Percentiles rank a stretch among this genome's conserved stretches.
phyloP scores from a whole-genome alignment of 306 rosid genomes.

The Vigna trinervia region DNA sequence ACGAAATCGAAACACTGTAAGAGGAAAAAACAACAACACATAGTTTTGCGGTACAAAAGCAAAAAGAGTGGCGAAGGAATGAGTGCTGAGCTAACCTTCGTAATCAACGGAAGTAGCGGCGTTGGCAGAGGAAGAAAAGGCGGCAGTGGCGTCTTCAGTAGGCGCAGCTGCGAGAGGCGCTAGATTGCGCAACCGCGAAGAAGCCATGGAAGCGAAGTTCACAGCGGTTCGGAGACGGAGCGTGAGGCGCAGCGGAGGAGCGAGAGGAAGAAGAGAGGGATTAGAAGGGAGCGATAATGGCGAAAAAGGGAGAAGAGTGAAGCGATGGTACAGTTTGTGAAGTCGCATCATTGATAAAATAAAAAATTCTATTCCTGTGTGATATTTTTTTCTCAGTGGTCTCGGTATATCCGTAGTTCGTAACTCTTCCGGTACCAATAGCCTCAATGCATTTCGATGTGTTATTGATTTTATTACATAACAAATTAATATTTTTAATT shows the following conservation, averaged over 20 bases:
- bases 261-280: conserved; percentile 51
- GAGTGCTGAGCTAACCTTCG: conserved; percentile 60
- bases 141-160: conserved; percentile 52
- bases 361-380: conserved; percentile 6
- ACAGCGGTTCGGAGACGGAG: conserved; percentile 40
- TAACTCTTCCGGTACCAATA: no score
- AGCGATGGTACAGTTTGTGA: conserved; percentile 64
- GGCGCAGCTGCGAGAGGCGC: conserved; percentile 56
- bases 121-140: conserved; percentile 55
- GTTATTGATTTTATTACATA: not conserved
- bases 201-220: conserved; percentile 55
- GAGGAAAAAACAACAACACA: not conserved
- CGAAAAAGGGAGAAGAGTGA: conserved; percentile 54
- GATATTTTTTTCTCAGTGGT: conserved; percentile 22
- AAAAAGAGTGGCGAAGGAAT: not conserved
- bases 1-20: not conserved
- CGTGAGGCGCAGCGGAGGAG: conserved; percentile 44
- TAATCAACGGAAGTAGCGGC: conserved; percentile 47
- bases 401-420: not conserved
- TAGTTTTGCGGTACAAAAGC: not conserved
- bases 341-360: conserved; percentile 56
- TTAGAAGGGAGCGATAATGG: conserved; percentile 44
- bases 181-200: conserved; percentile 57
- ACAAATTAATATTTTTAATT: no score
- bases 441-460: no score